phyloP scores from a whole-genome alignment of 1,284 basidiomycete species.

The Trichosporon coremiiforme region DNA sequence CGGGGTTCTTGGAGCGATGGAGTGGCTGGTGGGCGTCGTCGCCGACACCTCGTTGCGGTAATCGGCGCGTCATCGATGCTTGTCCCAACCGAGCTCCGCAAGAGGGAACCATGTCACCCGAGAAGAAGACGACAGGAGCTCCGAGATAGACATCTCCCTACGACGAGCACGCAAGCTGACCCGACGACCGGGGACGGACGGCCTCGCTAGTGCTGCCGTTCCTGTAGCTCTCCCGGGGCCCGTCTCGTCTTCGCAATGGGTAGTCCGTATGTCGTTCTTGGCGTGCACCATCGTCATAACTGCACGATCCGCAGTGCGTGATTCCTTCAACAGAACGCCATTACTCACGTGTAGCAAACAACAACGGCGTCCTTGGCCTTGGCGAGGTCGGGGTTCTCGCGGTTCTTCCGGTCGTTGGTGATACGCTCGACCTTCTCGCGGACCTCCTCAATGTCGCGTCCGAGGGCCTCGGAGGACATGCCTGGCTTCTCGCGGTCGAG shows the following conservation, averaged over 20 bases:
- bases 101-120: neutral
- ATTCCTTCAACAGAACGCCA: neutral
- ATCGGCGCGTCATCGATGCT: neutral
- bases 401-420: constrained; percentile 40
- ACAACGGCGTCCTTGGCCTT: constrained; percentile 48
- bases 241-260: neutral
- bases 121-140: neutral
- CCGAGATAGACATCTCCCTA: neutral
- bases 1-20: neutral
- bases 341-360: constrained; percentile 55
- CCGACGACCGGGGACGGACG: neutral
- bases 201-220: no score
- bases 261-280: neutral
- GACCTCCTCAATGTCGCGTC: constrained; percentile 56
- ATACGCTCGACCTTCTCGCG: constrained; percentile 56
- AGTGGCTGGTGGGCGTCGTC: neutral
- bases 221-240: no score
- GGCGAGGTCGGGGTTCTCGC: constrained; percentile 45
- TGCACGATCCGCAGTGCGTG: no score
- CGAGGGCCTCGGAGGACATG: constrained; percentile 51
- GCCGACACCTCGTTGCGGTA: neutral
- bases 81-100: neutral
- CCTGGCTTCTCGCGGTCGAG: constrained; percentile 55
- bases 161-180: neutral
- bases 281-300: neutral